These are phyloP conservation scores for Neurospora sp. DNA, from an alignment of 2,329 filamentous ascomycete species.

Conservation along the genomic window DNA sequence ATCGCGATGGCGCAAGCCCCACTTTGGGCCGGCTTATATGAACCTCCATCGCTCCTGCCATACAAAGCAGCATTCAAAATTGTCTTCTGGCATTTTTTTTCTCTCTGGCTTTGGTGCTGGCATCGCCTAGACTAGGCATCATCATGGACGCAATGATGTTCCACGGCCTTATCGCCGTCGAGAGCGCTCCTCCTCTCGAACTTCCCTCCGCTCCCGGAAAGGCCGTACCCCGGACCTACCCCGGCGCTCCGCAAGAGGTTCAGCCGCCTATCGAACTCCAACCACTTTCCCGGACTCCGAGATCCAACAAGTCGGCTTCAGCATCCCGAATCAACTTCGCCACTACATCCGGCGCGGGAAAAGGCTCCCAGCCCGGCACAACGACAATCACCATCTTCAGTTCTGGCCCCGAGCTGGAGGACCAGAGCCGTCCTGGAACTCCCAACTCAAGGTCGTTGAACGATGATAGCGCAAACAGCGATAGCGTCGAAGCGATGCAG, in stretches of 20 bases:
- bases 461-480: too few relatives aligned
- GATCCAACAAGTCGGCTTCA: background rate
- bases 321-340: background rate
- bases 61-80: background rate
- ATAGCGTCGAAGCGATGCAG: slow-evolving; percentile 40
- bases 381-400: slow-evolving; percentile 1
- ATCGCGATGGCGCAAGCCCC: background rate
- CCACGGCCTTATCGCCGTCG: background rate
- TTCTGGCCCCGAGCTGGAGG: slow-evolving; percentile 27
- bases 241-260: slow-evolving; percentile 25
- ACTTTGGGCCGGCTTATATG: background rate
- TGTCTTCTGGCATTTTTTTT: background rate
- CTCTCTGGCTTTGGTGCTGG: too few relatives aligned
- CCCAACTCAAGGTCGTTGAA: too few relatives aligned
- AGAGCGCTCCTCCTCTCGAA: background rate
- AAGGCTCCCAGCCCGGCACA: background rate
- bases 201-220: background rate
- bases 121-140: too few relatives aligned
- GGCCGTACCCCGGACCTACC: slow-evolving; percentile 23
- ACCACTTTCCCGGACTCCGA: slow-evolving; percentile 10
- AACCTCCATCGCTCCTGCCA: background rate
- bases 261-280: slow-evolving; percentile 21
- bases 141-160: background rate
- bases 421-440: slow-evolving; percentile 43
- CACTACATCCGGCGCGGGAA: background rate